Evolutionary conservation across 2,329 filamentous ascomycete species (phyloP).

Genomic region (Botrytis medusae): DNA sequence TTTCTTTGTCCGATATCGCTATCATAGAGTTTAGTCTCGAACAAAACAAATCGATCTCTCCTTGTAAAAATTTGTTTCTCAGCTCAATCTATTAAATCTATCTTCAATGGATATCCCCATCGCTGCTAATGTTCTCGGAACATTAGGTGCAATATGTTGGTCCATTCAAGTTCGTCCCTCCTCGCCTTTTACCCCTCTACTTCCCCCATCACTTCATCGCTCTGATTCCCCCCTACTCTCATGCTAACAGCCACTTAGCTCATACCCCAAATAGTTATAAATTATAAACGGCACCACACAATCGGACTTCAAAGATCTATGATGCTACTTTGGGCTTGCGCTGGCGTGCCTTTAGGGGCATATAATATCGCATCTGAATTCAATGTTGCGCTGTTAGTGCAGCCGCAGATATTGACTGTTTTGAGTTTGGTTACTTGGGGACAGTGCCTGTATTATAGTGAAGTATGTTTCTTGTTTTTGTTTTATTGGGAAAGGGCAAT

Average conservation of each 20-base stretch:
- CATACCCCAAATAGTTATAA: conserved; percentile 68
- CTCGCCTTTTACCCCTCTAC: not conserved
- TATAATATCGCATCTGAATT: conserved; percentile 40
- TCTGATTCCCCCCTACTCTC: not conserved
- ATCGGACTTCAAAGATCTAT: conserved; percentile 65
- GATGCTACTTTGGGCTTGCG: conserved; percentile 71
- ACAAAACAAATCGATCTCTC: not conserved
- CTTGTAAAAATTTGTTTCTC: not conserved
- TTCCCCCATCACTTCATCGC: not conserved
- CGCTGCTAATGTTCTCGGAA: conserved; percentile 59
- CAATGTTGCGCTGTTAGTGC: conserved; percentile 39
- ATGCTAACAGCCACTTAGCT: conserved; percentile 46
- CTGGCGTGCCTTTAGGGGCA: conserved; percentile 63
- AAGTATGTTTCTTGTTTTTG: conserved; percentile 39
- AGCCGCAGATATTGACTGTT: conserved; percentile 40
- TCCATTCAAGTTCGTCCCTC: conserved; percentile 54
- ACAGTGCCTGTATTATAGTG: conserved; percentile 45
- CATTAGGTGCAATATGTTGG: conserved; percentile 64
- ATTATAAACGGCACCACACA: conserved; percentile 65
- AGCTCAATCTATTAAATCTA: no score
- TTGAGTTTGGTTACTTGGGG: conserved; percentile 41
- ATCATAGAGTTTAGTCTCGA: not conserved
- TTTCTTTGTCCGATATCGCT: not conserved
- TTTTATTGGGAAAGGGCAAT: not conserved
- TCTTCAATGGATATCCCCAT: conserved; percentile 52